Base-by-base conservation (phyloP, 495 filamentous ascomycete genomes). In the Annulohypoxylon bovei region DNA sequence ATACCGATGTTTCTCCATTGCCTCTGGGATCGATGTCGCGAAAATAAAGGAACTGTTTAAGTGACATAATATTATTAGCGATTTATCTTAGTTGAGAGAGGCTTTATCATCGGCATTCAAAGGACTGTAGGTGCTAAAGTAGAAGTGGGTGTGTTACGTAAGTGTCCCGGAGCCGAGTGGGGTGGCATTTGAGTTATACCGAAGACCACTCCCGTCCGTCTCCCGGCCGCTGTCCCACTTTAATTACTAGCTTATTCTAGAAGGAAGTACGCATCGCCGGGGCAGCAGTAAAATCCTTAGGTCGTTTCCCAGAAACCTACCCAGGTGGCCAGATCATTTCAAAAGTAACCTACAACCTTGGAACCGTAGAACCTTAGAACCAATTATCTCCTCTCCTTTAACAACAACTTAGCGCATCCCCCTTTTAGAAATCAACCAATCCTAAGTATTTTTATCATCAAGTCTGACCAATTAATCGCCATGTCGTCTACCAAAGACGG, bases 401-500 rank as follows among this genome's bases (percentile, higher is more conserved):
- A 28, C 14, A 50, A 28, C 28, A 50, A 14, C 23, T 16, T 28
- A 28, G 11, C 12, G 4, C 23, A 50, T 11, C 7, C 20, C 22
- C 6, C 20, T 28, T n/a, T 14, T 50, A 28, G 7, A 28, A 28
- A 27, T 16, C 46, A n/a, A 28, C 46, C 46, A 50, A 50, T 28
- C 46, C 46, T 28, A 12, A n/a, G 11, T 6, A 27, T 28, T 28
- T 50, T 27, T n/a, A 6, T 27, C 46, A 14, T 12, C 4, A 25
- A 50, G 11, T 28, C 46, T 14, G n/a, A 20, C 49, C 49, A 53
- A 53, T 53, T 14, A 64, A 35, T 23, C 28, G 12, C 8, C 30
- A 65, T 68, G 58, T 50, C 4, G 18, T 33, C 68, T 11, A 23
- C 25, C 28, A 14, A 23, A 18, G 23, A 22, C 14, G 23, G 25